Base-by-base conservation (phyloP, 768 basidiomycete species). In the Pholiota conissans region DNA sequence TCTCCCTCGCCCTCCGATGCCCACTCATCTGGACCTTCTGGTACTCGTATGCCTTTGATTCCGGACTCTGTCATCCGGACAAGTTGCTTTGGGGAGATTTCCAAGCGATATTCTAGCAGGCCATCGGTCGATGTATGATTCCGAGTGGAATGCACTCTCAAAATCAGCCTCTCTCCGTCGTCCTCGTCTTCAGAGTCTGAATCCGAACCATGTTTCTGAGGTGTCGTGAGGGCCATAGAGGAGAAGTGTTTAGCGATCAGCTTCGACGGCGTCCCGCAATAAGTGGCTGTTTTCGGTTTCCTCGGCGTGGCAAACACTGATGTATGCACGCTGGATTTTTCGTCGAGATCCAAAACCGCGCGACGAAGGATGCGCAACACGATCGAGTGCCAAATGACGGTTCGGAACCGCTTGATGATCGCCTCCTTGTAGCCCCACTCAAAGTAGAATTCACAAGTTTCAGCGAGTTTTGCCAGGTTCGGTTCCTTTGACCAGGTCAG, bases 361-460 rank as follows among this genome's bases (percentile, higher is more conserved):
- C 87, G 80, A n/a, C 92, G 79, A 26, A 95, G 72, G 24, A 87
- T 84, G 34, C 91, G 81, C 51, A 91, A 74, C 7, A 91, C 79
- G 10, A 85, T 82, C 0, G 86, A 84, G 14, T 84, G 85, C 90
- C 93, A 97, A 16, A 95, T 79, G 3, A 93, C 82, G 0, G 85
- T 90, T 65, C 90, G 79, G 67, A 95, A 94, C 10, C 92, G 86
- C 61, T 91, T 91, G 62, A 91, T 80, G 55, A 96, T 91, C 2
- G 85, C 77, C 48, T 92, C 89, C 63, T 80, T 86, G 49, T 91
- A 86, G 0, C 94, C 94, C 94, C 94, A 97, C 67, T 95, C 94
- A 60, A 96, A 96, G 68, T 87, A 90, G 47, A 86, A 79, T 70
- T 97, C 95, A 74, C 93, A 95, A 3, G 87, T 77, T 9, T 75